These are phyloP conservation scores for Colletotrichum gloeosporioides DNA, from an alignment of 2,329 filamentous ascomycete species.

Conservation along the genomic window DNA sequence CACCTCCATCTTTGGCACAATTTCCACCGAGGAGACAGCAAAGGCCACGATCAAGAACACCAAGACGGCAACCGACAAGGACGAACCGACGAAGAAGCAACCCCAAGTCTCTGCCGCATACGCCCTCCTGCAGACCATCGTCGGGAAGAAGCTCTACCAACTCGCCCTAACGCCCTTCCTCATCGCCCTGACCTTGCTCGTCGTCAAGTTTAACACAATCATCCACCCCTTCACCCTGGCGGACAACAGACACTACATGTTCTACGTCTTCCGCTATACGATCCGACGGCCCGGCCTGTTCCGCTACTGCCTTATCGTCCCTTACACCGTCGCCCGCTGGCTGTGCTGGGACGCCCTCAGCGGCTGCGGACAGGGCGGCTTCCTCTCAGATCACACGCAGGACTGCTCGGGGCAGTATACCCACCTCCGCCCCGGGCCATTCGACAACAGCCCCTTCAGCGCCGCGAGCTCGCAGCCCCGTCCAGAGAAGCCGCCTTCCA, in stretches of 20 bases:
- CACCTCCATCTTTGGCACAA: not conserved
- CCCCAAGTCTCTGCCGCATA: not conserved
- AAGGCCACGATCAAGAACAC: not conserved
- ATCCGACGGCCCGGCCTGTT: slow-evolving; percentile 69
- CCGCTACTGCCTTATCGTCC: slow-evolving; percentile 70
- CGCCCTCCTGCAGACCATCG: slow-evolving; percentile 21
- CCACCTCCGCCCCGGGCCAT: slow-evolving; percentile 19
- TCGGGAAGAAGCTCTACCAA: slow-evolving; percentile 35
- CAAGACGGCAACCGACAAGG: not conserved
- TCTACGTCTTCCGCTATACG: slow-evolving; percentile 90
- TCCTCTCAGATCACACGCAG: not conserved
- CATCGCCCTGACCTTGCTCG: slow-evolving; percentile 37
- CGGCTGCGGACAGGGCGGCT: slow-evolving; percentile 34
- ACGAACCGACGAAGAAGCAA: not conserved
- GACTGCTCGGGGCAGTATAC: slow-evolving; percentile 5
- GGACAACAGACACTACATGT: slow-evolving; percentile 96
- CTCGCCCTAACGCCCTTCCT: slow-evolving; percentile 30
- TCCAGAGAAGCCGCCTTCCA: not conserved
- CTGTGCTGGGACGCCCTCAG: slow-evolving; percentile 69
- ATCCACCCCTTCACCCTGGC: slow-evolving; percentile 95
- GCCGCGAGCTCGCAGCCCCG: not conserved
- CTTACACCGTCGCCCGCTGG: slow-evolving; percentile 77
- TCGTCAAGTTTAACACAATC: slow-evolving; percentile 85
- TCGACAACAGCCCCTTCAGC: slow-evolving; percentile 33
- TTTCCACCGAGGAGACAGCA: not conserved